Evolutionary conservation across 805 yeast genomes (phyloP), one percentile per base, ranked within the genome.

Genomic region (Teunomyces tritomae): DNA sequence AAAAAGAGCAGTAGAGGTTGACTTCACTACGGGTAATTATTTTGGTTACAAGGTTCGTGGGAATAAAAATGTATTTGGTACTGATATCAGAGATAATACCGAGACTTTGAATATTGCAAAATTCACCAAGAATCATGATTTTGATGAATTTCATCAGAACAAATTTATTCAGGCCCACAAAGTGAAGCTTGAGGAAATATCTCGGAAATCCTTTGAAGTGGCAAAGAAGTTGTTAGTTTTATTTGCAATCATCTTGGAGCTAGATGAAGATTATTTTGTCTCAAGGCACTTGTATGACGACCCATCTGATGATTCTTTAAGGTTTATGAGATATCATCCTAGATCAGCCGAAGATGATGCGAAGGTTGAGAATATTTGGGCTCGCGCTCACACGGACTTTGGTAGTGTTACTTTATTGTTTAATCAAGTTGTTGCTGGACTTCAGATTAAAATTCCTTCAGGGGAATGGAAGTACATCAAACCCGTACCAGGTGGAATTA

Each of bases 301-400:
- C 29, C 59, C 67, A 2, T 63, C 69, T 35, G 71, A 68, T 44
- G 71, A 67, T 46, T 68, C 64, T 44, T 49, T 65, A 30, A 43
- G 73, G 28, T 67, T 52, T 49, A 68, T 68, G 69, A 62, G 63
- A 46, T 68, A 68, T 51, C 61, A 60, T 44, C 67, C 67, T 4
- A 41, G 68, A 33, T 14, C 56, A 2, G 45, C 43, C 14, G 67
- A 62, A 43, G 71, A 67, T 28, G 70, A 68, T 39, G 59, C 56
- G 2, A 53, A 58, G 37, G 63, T 67, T 1, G 63, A 64, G 37
- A 59, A 63, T 43, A 58, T 55, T 11, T 68, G 71, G 69, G 58
- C 68, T 1, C 47, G 70, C 34, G 71, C 65, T 2, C 73, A 68
- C 50, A 67, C 73, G 4, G 73, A 68, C 48, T 63, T 67, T 47